Evolutionary conservation across 305 asterid species (phyloP), one percentile per base, ranked within the genome.

Genomic region (Stenogyne calaminthoides): DNA sequence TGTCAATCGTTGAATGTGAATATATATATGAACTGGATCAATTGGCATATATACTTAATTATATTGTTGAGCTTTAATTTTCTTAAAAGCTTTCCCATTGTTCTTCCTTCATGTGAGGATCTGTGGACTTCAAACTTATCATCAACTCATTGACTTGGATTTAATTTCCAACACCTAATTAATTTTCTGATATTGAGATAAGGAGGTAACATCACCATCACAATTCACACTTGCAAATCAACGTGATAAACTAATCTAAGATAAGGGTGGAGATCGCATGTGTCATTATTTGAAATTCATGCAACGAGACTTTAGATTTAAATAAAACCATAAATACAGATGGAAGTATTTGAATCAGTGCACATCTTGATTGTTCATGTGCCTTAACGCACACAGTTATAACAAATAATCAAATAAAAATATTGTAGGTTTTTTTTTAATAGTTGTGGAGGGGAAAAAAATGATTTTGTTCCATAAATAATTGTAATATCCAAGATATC

Each of bases 281-380:
- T 56, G 63, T 56, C 36, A 25, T 56, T 12, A 58, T 19, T 56
- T 25, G 37, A 39, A 57, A 60, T 32, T 60, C 44, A 59, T 61
- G 25, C n/a, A 61, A 7, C n/a, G 34, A 61, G 27, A 61, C 22
- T 61, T 60, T 60, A 3, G 7, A 32, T 32, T 61, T 61, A 32
- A 32, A 34, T 32, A 15, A 34, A 61, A 15, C 67, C 6, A 61
- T 6, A 12, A 58, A 9, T 55, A 55, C 34, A 19, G n/a, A 22
- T 75, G 60, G 15, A 20, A 36, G 25, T 59, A 60, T 60, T 9
- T 51, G 64, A 51, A 70, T 76, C 66, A 63, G 49, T 55, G 67
- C 67, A 63, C 6, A 34, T 27, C 36, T 11, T 60, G n/a, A 76
- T 11, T 18, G 3, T 69, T 29, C 34, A 44, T 71, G 57, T 70